Percentiles rank a stretch among this genome's conserved stretches.
Evolutionary conservation across 495 filamentous ascomycete species (phyloP).

Genomic region (Penicillium roqueforti): DNA sequence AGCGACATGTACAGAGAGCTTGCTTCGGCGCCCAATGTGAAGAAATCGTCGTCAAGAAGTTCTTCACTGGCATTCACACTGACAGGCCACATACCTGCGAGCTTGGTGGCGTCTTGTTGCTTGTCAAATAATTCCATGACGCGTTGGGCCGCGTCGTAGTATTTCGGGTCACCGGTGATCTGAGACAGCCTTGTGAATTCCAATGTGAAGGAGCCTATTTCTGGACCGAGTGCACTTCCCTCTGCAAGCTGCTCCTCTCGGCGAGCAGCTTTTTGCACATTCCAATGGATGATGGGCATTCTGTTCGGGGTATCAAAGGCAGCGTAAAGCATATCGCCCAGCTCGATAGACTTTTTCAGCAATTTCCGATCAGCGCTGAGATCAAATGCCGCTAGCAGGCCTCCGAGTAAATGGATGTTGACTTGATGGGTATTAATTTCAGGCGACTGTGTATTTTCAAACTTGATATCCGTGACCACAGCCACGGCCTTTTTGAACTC

Average conservation of each 20-base stretch:
- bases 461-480: slow-evolving; percentile 66
- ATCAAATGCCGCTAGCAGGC: slow-evolving; percentile 49
- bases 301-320: slow-evolving; percentile 39
- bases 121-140: slow-evolving; percentile 73
- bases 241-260: slow-evolving; percentile 24
- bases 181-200: slow-evolving; percentile 90
- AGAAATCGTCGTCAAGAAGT: slow-evolving; percentile 14
- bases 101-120: slow-evolving; percentile 57
- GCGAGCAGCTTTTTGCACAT: slow-evolving; percentile 19
- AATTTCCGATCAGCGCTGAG: slow-evolving; percentile 36
- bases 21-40: slow-evolving; percentile 28
- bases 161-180: slow-evolving; percentile 72
- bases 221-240: slow-evolving; percentile 52
- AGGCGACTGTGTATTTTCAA: slow-evolving; percentile 37
- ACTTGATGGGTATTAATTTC: slow-evolving; percentile 48
- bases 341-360: slow-evolving; percentile 30
- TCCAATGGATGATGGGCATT: slow-evolving; percentile 37
- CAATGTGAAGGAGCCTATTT: slow-evolving; percentile 74
- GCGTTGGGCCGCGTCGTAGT: slow-evolving; percentile 82
- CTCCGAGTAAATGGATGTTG: slow-evolving; percentile 49
- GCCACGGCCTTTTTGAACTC: slow-evolving; percentile 75
- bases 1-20: slow-evolving; percentile 36
- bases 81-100: slow-evolving; percentile 35
- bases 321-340: slow-evolving; percentile 36
- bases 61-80: slow-evolving; percentile 22